Conservation (phyloP, 352 stramenopile genomes). For the Phytophthora sansomeana region DNA sequence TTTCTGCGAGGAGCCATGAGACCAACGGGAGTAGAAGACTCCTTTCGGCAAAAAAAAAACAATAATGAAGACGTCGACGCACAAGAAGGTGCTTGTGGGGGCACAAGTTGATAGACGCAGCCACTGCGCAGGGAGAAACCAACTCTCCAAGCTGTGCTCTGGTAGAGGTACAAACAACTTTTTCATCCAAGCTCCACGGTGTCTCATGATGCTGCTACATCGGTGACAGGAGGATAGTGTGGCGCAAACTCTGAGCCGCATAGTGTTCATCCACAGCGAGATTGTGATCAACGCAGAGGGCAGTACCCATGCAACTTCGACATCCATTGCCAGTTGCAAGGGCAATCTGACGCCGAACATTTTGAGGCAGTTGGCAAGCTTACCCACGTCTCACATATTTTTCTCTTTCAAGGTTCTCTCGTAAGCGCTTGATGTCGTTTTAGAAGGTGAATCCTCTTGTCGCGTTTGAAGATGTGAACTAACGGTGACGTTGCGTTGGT, state of each 20-base stretch:
- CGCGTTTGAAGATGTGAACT: slow-evolving; percentile 14
- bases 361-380: slow-evolving; percentile 6
- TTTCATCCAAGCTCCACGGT: slow-evolving; percentile 50
- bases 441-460: slow-evolving; percentile 17
- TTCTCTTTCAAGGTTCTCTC: not conserved
- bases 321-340: too few species aligned
- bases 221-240: slow-evolving; percentile 47
- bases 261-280: slow-evolving; percentile 51
- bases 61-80: slow-evolving; percentile 37
- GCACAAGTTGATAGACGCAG: slow-evolving; percentile 53
- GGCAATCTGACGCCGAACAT: too few species aligned
- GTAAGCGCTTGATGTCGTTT: not conserved
- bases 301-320: not conserved
- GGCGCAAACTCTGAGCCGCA: slow-evolving; percentile 47
- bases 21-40: not conserved
- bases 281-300: slow-evolving; percentile 14
- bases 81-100: slow-evolving; percentile 31
- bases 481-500: slow-evolving; percentile 13
- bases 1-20: slow-evolving; percentile 4
- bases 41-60: too few species aligned
- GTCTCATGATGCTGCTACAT: slow-evolving; percentile 44
- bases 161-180: slow-evolving; percentile 46
- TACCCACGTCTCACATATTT: slow-evolving; percentile 18
- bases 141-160: slow-evolving; percentile 44
- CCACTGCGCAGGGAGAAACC: slow-evolving; percentile 49